Base-by-base conservation (phyloP, 1,139 yeast species). In the Debaryomyces singareniensis region DNA sequence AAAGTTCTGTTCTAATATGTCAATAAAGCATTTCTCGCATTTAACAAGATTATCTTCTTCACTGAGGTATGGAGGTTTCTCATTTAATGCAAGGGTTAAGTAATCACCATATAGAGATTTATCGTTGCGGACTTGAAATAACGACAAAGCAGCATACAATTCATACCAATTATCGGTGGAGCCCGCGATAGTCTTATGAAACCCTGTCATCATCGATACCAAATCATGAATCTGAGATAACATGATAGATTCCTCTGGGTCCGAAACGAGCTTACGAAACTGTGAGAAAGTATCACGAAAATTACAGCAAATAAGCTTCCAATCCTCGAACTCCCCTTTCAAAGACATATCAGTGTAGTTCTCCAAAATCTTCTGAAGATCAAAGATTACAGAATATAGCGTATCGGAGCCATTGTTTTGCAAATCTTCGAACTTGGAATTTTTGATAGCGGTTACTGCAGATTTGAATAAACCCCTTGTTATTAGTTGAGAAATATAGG, bases 161-260 rank as follows among this genome's bases (percentile, higher is more conserved):
- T 84, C 95, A 49, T 77, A 82, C 95, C 95, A 85, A 1, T 71
- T 57, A 5, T 60, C 57, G 21, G 80, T 65, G 33, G 54, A 60
- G 11, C 55, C 57, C 2, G 72, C 48, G 15, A 78, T 76, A 0
- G 75, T 58, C 26, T 64, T 62, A 9, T 71, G 67, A 30, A 71
- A 65, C 1, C 89, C 89, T 2, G 77, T 63, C 32, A 72, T 44
- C 4, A 71, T 58, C 24, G 63, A 53, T 2, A 71, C 42, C 21
- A 74, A 42, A 30, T 69, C 73, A 33, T 55, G 54, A 11, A 74
- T 51, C 40, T 68, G 74, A 25, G 56, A 47, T 4, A 62, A 52
- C 15, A 71, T 55, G 4, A 42, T 42, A 15, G 35, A 33, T 32
- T 53, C 45, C 4, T 38, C 44, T 5, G 46, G 26, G 7, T 47